These are phyloP conservation scores for Salix dunnii DNA, from an alignment of 345 rosid genomes.

Conservation along the genomic window DNA sequence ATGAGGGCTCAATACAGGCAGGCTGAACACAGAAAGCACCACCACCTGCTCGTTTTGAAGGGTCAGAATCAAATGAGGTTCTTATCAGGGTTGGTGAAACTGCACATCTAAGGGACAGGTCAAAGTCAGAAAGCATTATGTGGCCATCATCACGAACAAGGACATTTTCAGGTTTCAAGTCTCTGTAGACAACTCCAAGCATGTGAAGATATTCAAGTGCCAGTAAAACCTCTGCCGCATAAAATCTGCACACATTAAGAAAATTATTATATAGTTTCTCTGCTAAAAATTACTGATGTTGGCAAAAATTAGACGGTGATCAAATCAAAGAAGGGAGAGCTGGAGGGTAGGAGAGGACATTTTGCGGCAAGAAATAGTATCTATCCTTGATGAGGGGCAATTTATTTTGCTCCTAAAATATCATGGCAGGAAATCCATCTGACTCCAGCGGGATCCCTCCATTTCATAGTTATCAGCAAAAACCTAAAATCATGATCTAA, in stretches of 20 bases:
- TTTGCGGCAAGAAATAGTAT: not conserved
- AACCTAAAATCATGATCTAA: not conserved
- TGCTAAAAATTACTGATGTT: not conserved
- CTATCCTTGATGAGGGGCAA: not conserved
- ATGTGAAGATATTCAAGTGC: slow-evolving; percentile 98
- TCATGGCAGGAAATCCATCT: not conserved
- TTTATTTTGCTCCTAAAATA: not conserved
- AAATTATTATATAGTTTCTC: not conserved
- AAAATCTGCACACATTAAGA: slow-evolving; percentile 55
- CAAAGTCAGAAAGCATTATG: slow-evolving; percentile 98
- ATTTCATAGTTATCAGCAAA: not conserved
- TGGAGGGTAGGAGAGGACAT: not conserved
- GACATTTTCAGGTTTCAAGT: slow-evolving; percentile 95
- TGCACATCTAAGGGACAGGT: slow-evolving; percentile 84
- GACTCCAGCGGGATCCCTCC: not conserved
- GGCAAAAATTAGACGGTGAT: not conserved
- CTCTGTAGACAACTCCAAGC: slow-evolving; percentile 98
- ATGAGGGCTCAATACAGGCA: slow-evolving; percentile 80
- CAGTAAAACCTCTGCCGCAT: slow-evolving; percentile 90
- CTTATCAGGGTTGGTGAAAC: slow-evolving; percentile 87
- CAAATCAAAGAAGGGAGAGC: not conserved
- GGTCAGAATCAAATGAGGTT: slow-evolving; percentile 56
- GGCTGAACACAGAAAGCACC: slow-evolving; percentile 86
- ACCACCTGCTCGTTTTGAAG: slow-evolving; percentile 59
- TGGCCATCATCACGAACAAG: slow-evolving; percentile 98